phyloP scores from a whole-genome alignment of 164 flowering plant species.

The Kalanchoe fedtschenkoi region DNA sequence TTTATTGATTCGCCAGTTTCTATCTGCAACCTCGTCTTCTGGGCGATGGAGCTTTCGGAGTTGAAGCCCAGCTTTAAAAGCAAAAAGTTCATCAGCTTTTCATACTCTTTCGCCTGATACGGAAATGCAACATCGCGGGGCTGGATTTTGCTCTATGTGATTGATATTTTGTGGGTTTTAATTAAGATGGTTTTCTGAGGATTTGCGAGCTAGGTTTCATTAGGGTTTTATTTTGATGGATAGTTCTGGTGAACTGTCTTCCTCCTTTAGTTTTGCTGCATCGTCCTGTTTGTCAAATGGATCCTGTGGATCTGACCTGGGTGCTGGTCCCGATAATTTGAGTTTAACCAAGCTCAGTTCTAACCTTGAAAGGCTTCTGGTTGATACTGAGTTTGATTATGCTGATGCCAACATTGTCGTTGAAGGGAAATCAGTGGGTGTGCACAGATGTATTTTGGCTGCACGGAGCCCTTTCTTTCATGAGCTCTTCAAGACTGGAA shows the following conservation, averaged over 20 bases:
- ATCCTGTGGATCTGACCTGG: conserved; percentile 18
- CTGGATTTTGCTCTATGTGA: not conserved
- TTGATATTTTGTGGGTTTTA: not conserved
- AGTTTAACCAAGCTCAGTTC: conserved; percentile 46
- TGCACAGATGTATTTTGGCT: conserved; percentile 59
- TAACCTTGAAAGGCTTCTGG: conserved; percentile 42
- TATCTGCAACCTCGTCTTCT: no score
- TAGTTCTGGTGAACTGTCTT: conserved; percentile 33
- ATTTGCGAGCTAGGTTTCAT: not conserved
- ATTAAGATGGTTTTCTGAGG: not conserved
- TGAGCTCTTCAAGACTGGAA: conserved; percentile 29
- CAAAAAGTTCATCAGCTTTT: not conserved
- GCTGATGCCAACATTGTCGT: conserved; percentile 54
- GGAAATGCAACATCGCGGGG: not conserved
- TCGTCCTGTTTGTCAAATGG: conserved; percentile 50
- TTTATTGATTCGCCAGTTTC: no score
- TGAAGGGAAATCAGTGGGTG: conserved; percentile 39
- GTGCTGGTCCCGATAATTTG: conserved; percentile 30
- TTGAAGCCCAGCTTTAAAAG: no score
- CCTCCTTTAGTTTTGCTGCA: conserved; percentile 54
- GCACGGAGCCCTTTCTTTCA: conserved; percentile 51
- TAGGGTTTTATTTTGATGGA: conserved; percentile 17
- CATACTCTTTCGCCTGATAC: not conserved
- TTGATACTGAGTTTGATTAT: conserved; percentile 27
- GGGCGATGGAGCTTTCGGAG: no score